These are phyloP conservation scores for Thielaviopsis punctulata DNA, from an alignment of 2,329 filamentous ascomycete species.

Conservation along the genomic window DNA sequence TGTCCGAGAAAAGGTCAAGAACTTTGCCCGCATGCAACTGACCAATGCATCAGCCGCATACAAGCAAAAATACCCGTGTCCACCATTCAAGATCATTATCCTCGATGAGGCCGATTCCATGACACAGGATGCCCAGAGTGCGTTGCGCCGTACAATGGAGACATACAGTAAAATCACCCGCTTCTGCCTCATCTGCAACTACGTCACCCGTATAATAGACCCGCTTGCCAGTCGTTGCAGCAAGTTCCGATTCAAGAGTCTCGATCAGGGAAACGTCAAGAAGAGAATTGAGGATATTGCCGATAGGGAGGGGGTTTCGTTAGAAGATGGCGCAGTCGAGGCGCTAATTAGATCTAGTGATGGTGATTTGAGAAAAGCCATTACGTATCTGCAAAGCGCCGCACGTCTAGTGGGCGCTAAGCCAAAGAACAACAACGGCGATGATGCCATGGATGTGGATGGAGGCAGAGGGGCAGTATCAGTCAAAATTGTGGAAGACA, in stretches of 20 bases:
- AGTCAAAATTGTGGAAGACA: slow-evolving; percentile 72
- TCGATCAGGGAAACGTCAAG: slow-evolving; percentile 74
- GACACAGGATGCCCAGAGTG: slow-evolving; percentile 95
- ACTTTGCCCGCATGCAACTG: slow-evolving; percentile 90
- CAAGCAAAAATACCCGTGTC: slow-evolving; percentile 66
- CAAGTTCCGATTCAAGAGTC: slow-evolving; percentile 94
- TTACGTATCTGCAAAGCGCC: slow-evolving; percentile 92
- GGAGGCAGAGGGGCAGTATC: slow-evolving; percentile 42
- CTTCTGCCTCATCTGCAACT: slow-evolving; percentile 97
- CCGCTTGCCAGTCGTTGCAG: slow-evolving; percentile 82
- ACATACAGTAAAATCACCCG: slow-evolving; percentile 91
- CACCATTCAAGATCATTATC: slow-evolving; percentile 97
- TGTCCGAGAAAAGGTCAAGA: slow-evolving; percentile 93
- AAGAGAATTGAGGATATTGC: slow-evolving; percentile 72
- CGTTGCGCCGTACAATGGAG: slow-evolving; percentile 91
- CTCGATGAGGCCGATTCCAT: slow-evolving; percentile 97
- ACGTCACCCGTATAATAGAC: slow-evolving; percentile 95
- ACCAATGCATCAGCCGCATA: slow-evolving; percentile 60
- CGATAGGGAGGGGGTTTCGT: slow-evolving; percentile 51
- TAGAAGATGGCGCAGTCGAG: slow-evolving; percentile 67
- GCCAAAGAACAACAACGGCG: slow-evolving; percentile 30
- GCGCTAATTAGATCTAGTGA: slow-evolving; percentile 76
- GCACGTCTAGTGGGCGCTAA: slow-evolving; percentile 65
- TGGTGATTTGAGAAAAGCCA: slow-evolving; percentile 87
- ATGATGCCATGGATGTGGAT: slow-evolving; percentile 44